Base-by-base conservation (phyloP, 306 rosid genomes). In the Gleditsia sinensis region DNA sequence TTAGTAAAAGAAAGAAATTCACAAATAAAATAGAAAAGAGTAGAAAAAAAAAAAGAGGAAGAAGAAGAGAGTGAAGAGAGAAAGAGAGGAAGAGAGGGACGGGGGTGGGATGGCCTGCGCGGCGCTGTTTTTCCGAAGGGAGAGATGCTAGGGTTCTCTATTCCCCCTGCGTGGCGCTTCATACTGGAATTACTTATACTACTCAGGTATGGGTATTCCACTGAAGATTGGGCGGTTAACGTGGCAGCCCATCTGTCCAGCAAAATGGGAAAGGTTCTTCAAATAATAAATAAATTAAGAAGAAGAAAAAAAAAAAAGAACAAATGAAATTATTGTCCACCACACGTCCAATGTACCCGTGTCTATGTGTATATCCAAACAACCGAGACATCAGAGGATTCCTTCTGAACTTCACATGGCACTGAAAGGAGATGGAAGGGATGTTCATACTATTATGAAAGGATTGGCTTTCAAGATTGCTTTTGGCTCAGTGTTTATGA, bases 401-500 rank as follows among this genome's bases (percentile, higher is more conserved):
- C 24, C 60, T 46, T 17, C 23, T 42, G 4, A 27, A 4, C 2
- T 27, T 24, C 61, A 10, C 19, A 32, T 4, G 21, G 9, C 13
- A 13, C 25, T 1, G 33, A 0, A 39, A 40, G 67, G 50, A 49
- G 61, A 51, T 6, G 4, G 3, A 16, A 55, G 21, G 1, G 1
- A 67, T 1, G 2, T 28, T 28, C 6, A 34, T 6, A 34, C 12
- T 3, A 30, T 37, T 30, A 81, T 82, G 88, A 79, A 80, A 80
- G 21, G 46, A 39, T 32, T 55, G 20, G 33, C 30, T 45, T 5
- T 65, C 33, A 55, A 75, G 1, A 42, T 82, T 65, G 67, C 10
- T 0, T 37, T 72, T 34, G 8, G 72, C 13, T 72, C 61, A 69
- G 66, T 79, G 73, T 64, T 60, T 54, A 36, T 74, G 71, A 86